Base-by-base conservation (phyloP, 2,329 filamentous ascomycete species). In the Paramyrothecium sp. region DNA sequence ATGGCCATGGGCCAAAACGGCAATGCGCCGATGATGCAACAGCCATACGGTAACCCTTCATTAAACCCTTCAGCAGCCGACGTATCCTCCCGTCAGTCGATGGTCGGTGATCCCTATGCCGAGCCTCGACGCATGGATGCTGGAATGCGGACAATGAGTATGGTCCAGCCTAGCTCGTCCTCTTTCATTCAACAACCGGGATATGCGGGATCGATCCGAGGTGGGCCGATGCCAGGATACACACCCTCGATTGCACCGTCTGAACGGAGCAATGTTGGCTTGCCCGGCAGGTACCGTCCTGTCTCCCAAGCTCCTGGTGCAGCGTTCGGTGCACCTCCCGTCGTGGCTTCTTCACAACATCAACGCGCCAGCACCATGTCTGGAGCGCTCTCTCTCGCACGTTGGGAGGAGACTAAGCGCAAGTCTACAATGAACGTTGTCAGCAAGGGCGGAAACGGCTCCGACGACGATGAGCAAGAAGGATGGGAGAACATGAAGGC, bases 171-270 rank as follows among this genome's bases (percentile, higher is more conserved):
- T 10, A 87, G 80, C 66, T 80, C 82, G 21, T 74, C 80, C 10
- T 83, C 85, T 1, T 86, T 85, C 78, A 76, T 86, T 50, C 81
- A 82, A 56, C 78, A 73, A 23, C 68, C 74, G 30, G 68, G 66
- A 16, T 71, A 72, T 50, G 70, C 68, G 10, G 61, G 67, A 17
- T 67, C 71, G 30, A 56, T 73, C 49, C 63, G 64, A 55, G 59
- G 54, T 54, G 68, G 66, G 41, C 59, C 58, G 73, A 83, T 77
- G 51, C 73, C 74, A 54, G 87, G 85, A 10, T 98, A 98, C 73
- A 84, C 92, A 1, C 87, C 92, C 1, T 98, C 94, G 1, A 96
- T 99, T 63, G 94, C 95, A 2, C 95, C 95, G 1, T 97, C 92
- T 5, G 95, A 98, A 76, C 89, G 95, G 60, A 98, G 93, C 80